Evolutionary conservation across 441 rosid species (phyloP), one percentile per base, ranked within the genome.

Genomic region (Macaranga tanarius): DNA sequence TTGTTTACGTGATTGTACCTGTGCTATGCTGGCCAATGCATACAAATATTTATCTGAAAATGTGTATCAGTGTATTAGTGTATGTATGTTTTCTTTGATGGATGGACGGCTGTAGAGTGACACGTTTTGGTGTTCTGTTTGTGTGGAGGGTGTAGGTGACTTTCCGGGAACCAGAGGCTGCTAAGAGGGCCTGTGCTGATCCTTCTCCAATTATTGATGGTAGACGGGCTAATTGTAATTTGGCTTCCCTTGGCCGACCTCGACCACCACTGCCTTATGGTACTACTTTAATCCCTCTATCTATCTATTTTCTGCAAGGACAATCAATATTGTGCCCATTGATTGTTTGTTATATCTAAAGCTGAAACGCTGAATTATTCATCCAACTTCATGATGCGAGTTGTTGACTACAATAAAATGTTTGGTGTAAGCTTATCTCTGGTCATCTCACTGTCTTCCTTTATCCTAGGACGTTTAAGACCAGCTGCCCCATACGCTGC

Each of bases 81-180:
- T 34, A 34, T 34, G 38, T 34, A 3, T 34, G 38, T 34, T 34
- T 34, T 34, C 38, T 34, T 64, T 5, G 52, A 11, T 48, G 16
- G 52, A 48, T 48, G 52, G 15, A 48, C 12, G 52, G 12, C 73
- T 65, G 69, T 73, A 62, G 76, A 85, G 79, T 92, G 85, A 88
- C 86, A 76, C 75, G 77, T 67, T 57, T 62, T 81, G 59, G 83
- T 65, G 79, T 78, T 75, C 72, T 84, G 62, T 86, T 87, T 85
- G 59, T 80, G 74, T 86, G 92, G 98, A 90, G 89, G 87, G 92
- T 82, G 78, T 85, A 95, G 99, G 99, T 95, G 82, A 95, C 98
- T 79, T 95, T 91, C 83, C 88, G 90, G 82, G 99, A 95, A 77
- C 92, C 95, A 20, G 98, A 95, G 82, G 89, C 93, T 69, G 99